Base-by-base conservation (phyloP, 768 basidiomycete species). In the Lentinus tigrinus region DNA sequence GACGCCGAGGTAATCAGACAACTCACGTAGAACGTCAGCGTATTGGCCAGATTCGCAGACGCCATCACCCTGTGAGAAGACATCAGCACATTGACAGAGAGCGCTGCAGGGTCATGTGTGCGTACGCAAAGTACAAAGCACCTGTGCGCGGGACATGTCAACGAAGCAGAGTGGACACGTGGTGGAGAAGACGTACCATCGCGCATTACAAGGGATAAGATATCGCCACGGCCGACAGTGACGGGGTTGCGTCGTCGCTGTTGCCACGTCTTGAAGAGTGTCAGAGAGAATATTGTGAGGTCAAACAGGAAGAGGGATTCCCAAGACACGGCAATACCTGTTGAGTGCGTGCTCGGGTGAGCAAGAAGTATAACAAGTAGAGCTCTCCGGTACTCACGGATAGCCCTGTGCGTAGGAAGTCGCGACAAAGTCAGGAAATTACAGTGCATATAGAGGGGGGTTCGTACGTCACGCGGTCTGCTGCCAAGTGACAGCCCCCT, bases 81-180 rank as follows among this genome's bases (percentile, higher is more conserved):
- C 24, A 11, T 31, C 31, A 31, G 31, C 11, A 11, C 6, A 11
- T 31, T 31, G 31, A 31, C 31, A 31, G 31, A 31, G 31, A 31
- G 31, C 31, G 31, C 31, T 31, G 31, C 31, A 31, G 31, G 31
- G 31, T 11, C 31, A 31, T 31, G 31, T 31, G 31, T 31, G 31
- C 81, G 70, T 59, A 84, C 83, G 75, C 80, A 61, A 81, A 85
- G 64, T 84, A 85, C 23, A 85, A 65, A 2, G 81, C 78, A 52
- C 83, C 83, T 83, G 54, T 19, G 28, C 19, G 44, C 9, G 10
- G 37, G 26, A 24, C 43, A 10, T 38, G 44, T 23, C 24, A 52
- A 17, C 54, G 44, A 24, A 19, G 27, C 34, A 38, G 6, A 16
- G 2, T 27, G 7, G 10, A 39, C 27, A 19, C 14, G 23, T 13